These are phyloP conservation scores for Ceratocystis papillata DNA, from an alignment of 2,329 filamentous ascomycete species.

Conservation along the genomic window DNA sequence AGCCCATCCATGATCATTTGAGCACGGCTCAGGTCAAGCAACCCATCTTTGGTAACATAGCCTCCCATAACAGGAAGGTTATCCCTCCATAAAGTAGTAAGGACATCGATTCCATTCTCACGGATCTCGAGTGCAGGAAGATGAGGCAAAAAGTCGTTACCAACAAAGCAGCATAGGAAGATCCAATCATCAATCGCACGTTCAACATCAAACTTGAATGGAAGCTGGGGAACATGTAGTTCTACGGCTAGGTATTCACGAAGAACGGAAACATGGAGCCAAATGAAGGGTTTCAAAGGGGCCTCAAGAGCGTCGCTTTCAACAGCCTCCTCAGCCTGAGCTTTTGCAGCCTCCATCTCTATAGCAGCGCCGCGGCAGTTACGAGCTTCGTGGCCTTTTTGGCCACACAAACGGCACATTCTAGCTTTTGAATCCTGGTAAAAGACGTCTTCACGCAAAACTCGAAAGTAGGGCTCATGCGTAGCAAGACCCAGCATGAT, in stretches of 20 bases:
- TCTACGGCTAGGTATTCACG: slow-evolving; percentile 90
- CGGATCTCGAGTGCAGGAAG: slow-evolving; percentile 94
- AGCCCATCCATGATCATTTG: slow-evolving; percentile 81
- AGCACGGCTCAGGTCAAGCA: slow-evolving; percentile 74
- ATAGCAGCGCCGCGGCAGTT: slow-evolving; percentile 83
- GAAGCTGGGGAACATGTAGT: slow-evolving; percentile 68
- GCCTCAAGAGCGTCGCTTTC: slow-evolving; percentile 35
- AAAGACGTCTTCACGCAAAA: slow-evolving; percentile 94
- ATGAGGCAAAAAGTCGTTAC: slow-evolving; percentile 96
- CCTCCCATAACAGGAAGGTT: slow-evolving; percentile 86
- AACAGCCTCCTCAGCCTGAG: slow-evolving; percentile 19
- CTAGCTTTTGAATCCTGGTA: slow-evolving; percentile 75
- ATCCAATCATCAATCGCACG: slow-evolving; percentile 95
- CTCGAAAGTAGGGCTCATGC: slow-evolving; percentile 93
- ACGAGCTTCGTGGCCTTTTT: slow-evolving; percentile 79
- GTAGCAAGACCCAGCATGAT: slow-evolving; percentile 98
- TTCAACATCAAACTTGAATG: slow-evolving; percentile 86
- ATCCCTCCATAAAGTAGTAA: slow-evolving; percentile 95
- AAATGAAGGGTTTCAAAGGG: slow-evolving; percentile 82
- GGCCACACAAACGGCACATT: slow-evolving; percentile 78
- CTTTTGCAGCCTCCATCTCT: slow-evolving; percentile 39
- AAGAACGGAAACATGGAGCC: slow-evolving; percentile 86
- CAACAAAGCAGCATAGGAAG: slow-evolving; percentile 98
- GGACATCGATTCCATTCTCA: slow-evolving; percentile 90
- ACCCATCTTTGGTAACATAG: slow-evolving; percentile 90